Conservation (phyloP, 2,329 filamentous ascomycete species). For the Cercospora beticola region DNA sequence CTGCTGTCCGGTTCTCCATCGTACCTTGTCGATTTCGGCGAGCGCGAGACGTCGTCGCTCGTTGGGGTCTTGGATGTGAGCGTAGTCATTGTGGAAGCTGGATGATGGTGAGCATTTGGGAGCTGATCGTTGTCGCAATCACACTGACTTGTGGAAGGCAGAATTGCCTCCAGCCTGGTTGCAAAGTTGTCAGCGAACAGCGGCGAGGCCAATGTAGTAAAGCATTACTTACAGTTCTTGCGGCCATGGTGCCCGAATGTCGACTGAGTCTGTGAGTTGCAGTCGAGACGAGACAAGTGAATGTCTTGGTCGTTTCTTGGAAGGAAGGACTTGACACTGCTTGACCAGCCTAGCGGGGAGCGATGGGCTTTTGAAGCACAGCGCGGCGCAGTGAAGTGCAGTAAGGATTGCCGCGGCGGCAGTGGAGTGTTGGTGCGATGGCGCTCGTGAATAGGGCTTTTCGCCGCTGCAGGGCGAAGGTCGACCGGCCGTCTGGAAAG, state of each 20-base stretch:
- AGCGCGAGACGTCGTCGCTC: slow-evolving; percentile 77
- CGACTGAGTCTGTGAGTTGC: neutral
- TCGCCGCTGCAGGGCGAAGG: neutral
- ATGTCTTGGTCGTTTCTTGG: neutral
- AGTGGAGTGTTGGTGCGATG: neutral
- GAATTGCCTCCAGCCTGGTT: slow-evolving; percentile 59
- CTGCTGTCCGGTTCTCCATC: neutral
- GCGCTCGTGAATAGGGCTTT: neutral
- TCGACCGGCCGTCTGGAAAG: neutral
- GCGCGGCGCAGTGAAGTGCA: neutral
- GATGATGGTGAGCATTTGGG: neutral
- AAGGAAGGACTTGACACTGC: neutral
- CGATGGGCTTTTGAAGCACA: neutral
- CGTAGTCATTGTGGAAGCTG: slow-evolving; percentile 69
- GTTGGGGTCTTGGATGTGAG: slow-evolving; percentile 65
- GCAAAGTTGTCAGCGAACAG: neutral
- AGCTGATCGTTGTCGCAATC: neutral
- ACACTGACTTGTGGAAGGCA: slow-evolving; percentile 63
- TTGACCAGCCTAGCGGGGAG: neutral
- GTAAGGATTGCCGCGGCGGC: neutral
- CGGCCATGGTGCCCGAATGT: neutral
- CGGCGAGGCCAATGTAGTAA: neutral
- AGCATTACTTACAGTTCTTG: neutral
- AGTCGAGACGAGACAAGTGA: neutral
- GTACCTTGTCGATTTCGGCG: slow-evolving; percentile 70